Evolutionary conservation across 495 filamentous ascomycete genomes (phyloP).

Genomic region (Penicillium mononematosum): DNA sequence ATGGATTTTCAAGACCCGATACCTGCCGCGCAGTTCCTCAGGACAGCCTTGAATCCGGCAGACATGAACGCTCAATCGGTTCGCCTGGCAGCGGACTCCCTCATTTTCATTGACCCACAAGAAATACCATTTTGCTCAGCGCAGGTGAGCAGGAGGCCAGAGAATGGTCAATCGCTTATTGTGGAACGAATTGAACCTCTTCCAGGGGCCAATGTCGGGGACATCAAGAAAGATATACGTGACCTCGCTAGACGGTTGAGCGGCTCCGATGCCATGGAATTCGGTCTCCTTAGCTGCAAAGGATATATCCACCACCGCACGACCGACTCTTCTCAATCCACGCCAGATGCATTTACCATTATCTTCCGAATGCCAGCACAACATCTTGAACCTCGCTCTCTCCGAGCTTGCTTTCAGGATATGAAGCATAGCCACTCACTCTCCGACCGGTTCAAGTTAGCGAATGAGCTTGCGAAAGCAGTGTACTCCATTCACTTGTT

Average conservation of each 20-base stretch:
- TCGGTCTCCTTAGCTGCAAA: conserved; percentile 50
- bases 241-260: conserved; percentile 1
- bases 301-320: conserved; percentile 26
- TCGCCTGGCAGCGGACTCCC: not conserved
- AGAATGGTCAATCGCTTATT: not conserved
- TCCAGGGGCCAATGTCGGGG: not conserved
- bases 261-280: conserved; percentile 14
- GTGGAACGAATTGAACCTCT: not conserved
- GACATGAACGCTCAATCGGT: not conserved
- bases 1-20: not conserved
- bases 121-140: not conserved
- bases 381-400: conserved; percentile 20
- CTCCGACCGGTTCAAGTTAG: conserved; percentile 26
- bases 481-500: conserved; percentile 41
- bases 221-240: not conserved
- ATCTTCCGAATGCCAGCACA: conserved; percentile 9
- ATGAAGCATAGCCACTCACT: conserved; percentile 12
- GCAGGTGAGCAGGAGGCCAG: not conserved
- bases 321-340: not conserved
- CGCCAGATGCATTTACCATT: conserved; percentile 20
- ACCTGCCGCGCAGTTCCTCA: not conserved
- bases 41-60: not conserved
- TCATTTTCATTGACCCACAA: not conserved
- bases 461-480: conserved; percentile 35
- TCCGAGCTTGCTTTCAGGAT: conserved; percentile 21